These are phyloP conservation scores for Neotropicomus parvogracilis DNA, from an alignment of 1,284 basidiomycete genomes.

Conservation along the genomic window DNA sequence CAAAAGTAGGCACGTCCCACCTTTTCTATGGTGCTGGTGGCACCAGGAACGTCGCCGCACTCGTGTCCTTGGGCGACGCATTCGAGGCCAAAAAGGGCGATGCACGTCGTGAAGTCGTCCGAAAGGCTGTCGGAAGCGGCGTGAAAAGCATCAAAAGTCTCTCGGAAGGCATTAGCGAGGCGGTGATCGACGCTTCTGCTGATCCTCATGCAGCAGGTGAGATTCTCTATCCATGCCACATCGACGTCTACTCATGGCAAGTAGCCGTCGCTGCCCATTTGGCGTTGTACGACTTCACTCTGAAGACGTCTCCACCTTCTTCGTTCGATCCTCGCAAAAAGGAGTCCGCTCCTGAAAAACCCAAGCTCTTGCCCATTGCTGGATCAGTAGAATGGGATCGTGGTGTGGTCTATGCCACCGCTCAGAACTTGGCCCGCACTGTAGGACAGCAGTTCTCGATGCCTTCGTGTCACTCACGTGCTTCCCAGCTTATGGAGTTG, in stretches of 20 bases:
- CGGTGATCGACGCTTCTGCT: slow-evolving; percentile 55
- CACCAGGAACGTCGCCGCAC: slow-evolving; percentile 42
- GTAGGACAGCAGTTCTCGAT: slow-evolving; percentile 34
- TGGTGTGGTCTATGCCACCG: slow-evolving; percentile 69
- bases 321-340: slow-evolving; percentile 53
- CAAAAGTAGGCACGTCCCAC: slow-evolving; percentile 61
- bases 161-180: slow-evolving; percentile 54
- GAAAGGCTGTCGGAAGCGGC: slow-evolving; percentile 64
- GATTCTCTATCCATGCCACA: slow-evolving; percentile 3
- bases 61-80: slow-evolving; percentile 62
- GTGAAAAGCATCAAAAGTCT: slow-evolving; percentile 62
- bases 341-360: slow-evolving; percentile 45
- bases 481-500: slow-evolving; percentile 68
- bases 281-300: slow-evolving; percentile 67
- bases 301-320: slow-evolving; percentile 69
- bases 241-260: background rate
- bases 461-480: background rate
- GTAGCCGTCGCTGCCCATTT: slow-evolving; percentile 74
- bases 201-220: slow-evolving; percentile 75
- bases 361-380: slow-evolving; percentile 45
- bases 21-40: slow-evolving; percentile 56
- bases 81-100: slow-evolving; percentile 49
- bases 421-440: slow-evolving; percentile 84
- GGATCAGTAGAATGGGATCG: slow-evolving; percentile 62
- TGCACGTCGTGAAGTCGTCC: slow-evolving; percentile 57